Evolutionary conservation across 305 asterid species (phyloP).

Genomic region (Rubia occidens): DNA sequence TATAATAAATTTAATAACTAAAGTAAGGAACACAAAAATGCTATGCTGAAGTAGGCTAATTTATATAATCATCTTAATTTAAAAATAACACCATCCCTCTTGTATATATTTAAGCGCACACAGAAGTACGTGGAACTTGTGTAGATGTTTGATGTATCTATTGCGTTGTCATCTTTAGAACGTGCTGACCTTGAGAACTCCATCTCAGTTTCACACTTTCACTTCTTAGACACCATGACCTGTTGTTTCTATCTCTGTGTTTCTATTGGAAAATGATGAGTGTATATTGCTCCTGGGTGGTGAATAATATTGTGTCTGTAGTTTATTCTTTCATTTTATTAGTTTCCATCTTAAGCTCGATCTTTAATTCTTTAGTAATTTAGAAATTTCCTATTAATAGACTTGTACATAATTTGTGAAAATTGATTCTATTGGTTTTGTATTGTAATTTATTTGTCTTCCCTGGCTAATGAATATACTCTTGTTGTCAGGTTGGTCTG

Average conservation of each 20-base stretch:
- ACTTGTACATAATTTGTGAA: neutral
- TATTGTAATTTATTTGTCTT: neutral
- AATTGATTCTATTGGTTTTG: neutral
- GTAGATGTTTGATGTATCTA: neutral
- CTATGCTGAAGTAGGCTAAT: neutral
- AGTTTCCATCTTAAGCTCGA: neutral
- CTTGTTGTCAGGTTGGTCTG: conserved; percentile 65
- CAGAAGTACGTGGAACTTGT: neutral
- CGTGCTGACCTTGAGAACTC: neutral
- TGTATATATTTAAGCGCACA: neutral
- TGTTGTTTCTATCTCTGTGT: neutral
- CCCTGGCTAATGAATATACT: neutral
- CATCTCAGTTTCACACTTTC: neutral
- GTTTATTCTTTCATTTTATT: neutral
- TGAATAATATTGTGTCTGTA: neutral
- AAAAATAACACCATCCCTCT: neutral
- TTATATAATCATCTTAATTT: neutral
- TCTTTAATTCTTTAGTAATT: conserved; percentile 2
- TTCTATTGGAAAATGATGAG: neutral
- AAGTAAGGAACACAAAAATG: neutral
- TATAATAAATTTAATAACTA: neutral
- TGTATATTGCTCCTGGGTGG: neutral
- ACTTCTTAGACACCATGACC: neutral
- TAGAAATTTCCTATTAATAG: neutral
- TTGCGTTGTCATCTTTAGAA: neutral